Percentiles rank a stretch among this genome's conserved stretches.
These are phyloP conservation scores for Tulasnella sp. DNA, from an alignment of 768 basidiomycete genomes.

Conservation along the genomic window DNA sequence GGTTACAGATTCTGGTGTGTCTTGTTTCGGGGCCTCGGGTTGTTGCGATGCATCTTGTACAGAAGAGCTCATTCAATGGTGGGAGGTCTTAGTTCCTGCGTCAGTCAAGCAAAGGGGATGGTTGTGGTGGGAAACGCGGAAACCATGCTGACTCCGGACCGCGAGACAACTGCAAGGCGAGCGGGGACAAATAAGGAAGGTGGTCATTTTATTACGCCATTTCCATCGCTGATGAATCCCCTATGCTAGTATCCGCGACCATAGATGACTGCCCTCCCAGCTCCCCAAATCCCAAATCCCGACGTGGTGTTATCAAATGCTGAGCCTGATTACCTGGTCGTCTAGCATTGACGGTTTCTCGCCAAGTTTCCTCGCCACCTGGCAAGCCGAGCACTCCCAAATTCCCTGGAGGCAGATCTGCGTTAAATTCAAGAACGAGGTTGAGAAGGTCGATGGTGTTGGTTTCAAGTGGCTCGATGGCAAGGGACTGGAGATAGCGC, in stretches of 20 bases:
- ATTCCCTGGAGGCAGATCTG: conserved; percentile 12
- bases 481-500: conserved; percentile 47
- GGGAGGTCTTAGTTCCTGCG: neutral
- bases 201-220: neutral
- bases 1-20: neutral
- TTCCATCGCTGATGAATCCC: neutral
- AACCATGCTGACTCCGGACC: neutral
- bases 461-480: conserved; percentile 74
- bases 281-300: neutral
- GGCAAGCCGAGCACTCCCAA: conserved; percentile 14
- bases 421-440: conserved; percentile 49
- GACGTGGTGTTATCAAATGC: neutral
- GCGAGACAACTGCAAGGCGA: no score
- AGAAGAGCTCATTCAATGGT: neutral
- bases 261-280: neutral
- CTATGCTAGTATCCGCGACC: neutral
- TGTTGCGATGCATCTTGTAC: neutral
- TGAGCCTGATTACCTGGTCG: neutral
- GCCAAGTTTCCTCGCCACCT: conserved; percentile 11
- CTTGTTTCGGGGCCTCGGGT: neutral
- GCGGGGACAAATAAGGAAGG: neutral
- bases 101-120: neutral
- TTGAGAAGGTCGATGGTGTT: conserved; percentile 76
- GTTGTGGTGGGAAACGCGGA: neutral
- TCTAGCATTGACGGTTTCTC: neutral